Conservation (phyloP, 2,329 filamentous ascomycete genomes). For the Penicillium sp. region DNA sequence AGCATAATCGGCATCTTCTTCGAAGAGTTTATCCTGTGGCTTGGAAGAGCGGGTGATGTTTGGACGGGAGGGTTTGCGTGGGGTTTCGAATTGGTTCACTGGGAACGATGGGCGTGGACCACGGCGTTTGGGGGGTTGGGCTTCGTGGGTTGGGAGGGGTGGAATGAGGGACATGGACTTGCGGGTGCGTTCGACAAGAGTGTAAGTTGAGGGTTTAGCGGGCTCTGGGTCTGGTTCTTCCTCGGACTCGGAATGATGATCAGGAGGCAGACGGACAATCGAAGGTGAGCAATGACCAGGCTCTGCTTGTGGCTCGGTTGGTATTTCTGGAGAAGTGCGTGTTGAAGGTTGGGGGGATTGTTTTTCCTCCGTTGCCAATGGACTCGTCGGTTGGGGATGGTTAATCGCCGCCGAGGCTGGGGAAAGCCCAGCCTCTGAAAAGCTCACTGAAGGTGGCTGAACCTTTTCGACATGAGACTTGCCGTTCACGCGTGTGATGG, state of each 20-base stretch:
- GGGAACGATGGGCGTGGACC: constrained; percentile 46
- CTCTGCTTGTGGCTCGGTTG: neutral
- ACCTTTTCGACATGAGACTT: constrained; percentile 5
- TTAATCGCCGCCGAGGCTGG: neutral
- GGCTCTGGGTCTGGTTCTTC: constrained; percentile 18
- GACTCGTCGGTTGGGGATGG: neutral
- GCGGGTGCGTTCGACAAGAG: constrained; percentile 76
- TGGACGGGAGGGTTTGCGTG: constrained; percentile 37
- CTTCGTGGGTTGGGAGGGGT: constrained; percentile 23
- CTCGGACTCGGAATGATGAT: constrained; percentile 6
- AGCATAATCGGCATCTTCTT: constrained; percentile 71
- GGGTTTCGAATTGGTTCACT: constrained; percentile 59
- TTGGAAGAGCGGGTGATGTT: constrained; percentile 44
- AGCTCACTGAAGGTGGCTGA: neutral
- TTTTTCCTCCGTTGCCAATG: neutral
- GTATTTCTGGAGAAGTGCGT: neutral
- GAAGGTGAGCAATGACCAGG: constrained; percentile 7
- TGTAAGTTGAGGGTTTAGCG: constrained; percentile 29
- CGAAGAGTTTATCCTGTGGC: constrained; percentile 69
- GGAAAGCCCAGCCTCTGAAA: neutral
- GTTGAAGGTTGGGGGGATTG: neutral
- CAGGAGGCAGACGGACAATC: constrained; percentile 14
- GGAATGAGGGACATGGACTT: constrained; percentile 73
- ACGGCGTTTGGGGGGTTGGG: constrained; percentile 28
- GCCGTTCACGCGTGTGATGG: constrained; percentile 33